Evolutionary conservation across 345 rosid species (phyloP).

Genomic region (Syzygium jambos): DNA sequence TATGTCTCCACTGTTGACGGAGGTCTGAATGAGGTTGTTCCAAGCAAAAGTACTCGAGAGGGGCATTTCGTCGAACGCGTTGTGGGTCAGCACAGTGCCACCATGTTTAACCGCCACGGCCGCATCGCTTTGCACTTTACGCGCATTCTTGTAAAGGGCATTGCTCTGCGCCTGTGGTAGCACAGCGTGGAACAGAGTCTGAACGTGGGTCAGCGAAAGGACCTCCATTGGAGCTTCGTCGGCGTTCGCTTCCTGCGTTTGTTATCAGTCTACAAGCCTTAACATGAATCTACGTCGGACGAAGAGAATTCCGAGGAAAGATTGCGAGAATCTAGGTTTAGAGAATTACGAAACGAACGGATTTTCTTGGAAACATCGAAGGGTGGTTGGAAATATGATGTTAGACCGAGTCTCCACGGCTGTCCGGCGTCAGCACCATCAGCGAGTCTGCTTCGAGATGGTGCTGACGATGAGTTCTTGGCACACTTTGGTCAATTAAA

Average conservation of each 20-base stretch:
- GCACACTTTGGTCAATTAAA: rapidly evolving
- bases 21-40: conserved; percentile 33
- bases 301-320: neutral
- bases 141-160: neutral
- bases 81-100: conserved; percentile 6
- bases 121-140: neutral
- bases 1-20: conserved; percentile 15
- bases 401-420: neutral
- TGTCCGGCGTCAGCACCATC: neutral
- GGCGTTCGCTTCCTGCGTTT: neutral
- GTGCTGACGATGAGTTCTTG: neutral
- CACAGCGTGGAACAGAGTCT: neutral
- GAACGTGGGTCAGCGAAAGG: conserved; percentile 1
- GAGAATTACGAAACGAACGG: neutral
- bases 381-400: neutral
- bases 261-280: neutral
- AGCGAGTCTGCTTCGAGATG: neutral
- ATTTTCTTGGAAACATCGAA: neutral
- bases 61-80: conserved; percentile 37
- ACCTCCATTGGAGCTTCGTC: conserved; percentile 4
- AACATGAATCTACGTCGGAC: neutral
- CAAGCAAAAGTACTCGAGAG: conserved; percentile 22
- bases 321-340: neutral
- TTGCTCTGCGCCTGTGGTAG: neutral
- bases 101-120: neutral